phyloP scores from a whole-genome alignment of 805 yeast species.

The Blastobotrys parvus region DNA sequence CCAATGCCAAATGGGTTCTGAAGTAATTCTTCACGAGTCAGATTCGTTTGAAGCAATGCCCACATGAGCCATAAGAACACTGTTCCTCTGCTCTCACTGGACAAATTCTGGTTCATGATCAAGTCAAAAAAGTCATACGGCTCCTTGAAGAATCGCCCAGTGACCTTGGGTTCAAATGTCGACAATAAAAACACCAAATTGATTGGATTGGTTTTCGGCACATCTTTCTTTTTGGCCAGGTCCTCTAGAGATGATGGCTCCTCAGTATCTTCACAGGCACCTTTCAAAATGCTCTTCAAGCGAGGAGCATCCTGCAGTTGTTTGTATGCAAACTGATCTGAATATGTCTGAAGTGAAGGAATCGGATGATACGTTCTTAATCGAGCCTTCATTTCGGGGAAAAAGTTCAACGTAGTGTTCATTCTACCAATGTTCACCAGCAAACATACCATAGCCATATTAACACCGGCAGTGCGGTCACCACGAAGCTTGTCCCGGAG shows the following conservation, averaged over 20 bases:
- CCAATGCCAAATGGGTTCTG: conserved; percentile 49
- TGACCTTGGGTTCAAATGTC: conserved; percentile 45
- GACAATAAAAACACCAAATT: conserved; percentile 69
- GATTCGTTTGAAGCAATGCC: conserved; percentile 67
- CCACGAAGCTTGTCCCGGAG: conserved; percentile 71
- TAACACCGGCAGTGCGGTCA: conserved; percentile 48
- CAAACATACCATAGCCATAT: conserved; percentile 71
- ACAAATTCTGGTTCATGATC: conserved; percentile 51
- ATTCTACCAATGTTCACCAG: conserved; percentile 87
- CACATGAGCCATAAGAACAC: conserved; percentile 80
- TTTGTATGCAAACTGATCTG: conserved; percentile 49
- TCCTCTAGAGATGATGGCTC: conserved; percentile 43
- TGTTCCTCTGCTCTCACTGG: conserved; percentile 58
- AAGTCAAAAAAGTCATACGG: conserved; percentile 61
- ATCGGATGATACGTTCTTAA: conserved; percentile 89
- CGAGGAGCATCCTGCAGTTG: conserved; percentile 94
- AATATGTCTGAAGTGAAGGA: conserved; percentile 74
- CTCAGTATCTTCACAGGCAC: conserved; percentile 60
- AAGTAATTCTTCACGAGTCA: conserved; percentile 41
- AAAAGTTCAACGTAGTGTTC: conserved; percentile 90
- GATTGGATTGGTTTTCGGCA: conserved; percentile 55
- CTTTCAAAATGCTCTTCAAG: conserved; percentile 79
- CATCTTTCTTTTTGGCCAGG: conserved; percentile 27
- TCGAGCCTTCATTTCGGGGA: conserved; percentile 91
- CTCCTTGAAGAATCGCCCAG: conserved; percentile 32